These are phyloP conservation scores for Citrus hindsii DNA, from an alignment of 345 rosid species.

Conservation along the genomic window DNA sequence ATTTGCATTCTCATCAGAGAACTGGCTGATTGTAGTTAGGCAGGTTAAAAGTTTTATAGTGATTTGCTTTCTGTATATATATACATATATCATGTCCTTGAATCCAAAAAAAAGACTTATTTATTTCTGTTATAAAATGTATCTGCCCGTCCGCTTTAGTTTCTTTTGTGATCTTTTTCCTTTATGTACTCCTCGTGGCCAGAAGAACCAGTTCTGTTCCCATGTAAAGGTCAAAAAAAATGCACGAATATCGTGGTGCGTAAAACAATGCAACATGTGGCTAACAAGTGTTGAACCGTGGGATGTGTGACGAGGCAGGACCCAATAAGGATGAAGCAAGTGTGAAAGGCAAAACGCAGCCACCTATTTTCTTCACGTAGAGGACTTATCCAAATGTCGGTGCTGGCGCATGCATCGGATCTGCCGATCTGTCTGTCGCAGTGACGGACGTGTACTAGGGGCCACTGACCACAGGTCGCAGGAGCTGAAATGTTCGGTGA, in stretches of 20 bases:
- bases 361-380: constrained; percentile 3
- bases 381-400: constrained; percentile 22
- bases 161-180: not conserved
- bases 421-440: too few species aligned
- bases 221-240: too few species aligned
- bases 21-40: constrained; percentile 15
- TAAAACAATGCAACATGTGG: not conserved
- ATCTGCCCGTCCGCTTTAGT: too few species aligned
- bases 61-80: not conserved
- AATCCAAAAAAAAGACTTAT: not conserved
- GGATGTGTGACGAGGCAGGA: constrained; percentile 20
- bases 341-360: not conserved
- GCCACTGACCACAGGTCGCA: too few species aligned
- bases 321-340: constrained; percentile 12
- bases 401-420: not conserved
- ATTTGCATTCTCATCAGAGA: constrained; percentile 5
- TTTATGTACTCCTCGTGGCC: too few species aligned
- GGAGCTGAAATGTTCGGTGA: too few species aligned
- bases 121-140: not conserved
- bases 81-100: too few species aligned
- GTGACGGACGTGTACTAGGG: too few species aligned
- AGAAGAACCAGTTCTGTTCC: too few species aligned
- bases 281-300: not conserved
- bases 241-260: too few species aligned
- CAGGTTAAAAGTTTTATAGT: constrained; percentile 1